These are phyloP conservation scores for Arthrobotrys megalospora DNA, from an alignment of 2,329 filamentous ascomycete genomes.

Conservation along the genomic window DNA sequence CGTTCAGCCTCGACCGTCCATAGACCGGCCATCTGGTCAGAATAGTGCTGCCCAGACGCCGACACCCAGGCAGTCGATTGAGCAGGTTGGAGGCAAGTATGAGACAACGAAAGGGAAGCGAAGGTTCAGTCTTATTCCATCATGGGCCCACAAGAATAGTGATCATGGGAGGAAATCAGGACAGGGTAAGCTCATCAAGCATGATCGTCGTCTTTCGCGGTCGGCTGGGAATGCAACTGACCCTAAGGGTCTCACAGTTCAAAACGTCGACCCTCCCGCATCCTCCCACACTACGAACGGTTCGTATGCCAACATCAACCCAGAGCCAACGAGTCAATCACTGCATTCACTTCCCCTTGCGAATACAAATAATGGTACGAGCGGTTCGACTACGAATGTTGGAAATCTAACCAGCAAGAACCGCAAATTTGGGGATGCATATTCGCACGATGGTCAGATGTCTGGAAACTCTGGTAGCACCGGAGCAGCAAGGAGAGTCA, in stretches of 20 bases:
- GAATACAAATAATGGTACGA: slow-evolving; percentile 69
- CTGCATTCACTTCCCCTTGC: slow-evolving; percentile 48
- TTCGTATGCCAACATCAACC: slow-evolving; percentile 64
- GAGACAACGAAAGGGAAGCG: slow-evolving; percentile 57
- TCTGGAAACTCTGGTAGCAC: slow-evolving; percentile 79
- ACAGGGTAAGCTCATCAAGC: slow-evolving; percentile 61
- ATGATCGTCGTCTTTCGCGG: slow-evolving; percentile 61
- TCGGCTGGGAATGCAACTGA: slow-evolving; percentile 60
- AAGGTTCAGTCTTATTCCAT: slow-evolving; percentile 80
- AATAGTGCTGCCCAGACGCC: slow-evolving; percentile 65
- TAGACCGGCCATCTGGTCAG: slow-evolving; percentile 67
- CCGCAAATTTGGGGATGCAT: slow-evolving; percentile 87
- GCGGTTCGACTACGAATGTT: slow-evolving; percentile 67
- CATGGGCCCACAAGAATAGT: slow-evolving; percentile 66
- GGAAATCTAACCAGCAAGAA: slow-evolving; percentile 83
- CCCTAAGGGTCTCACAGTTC: slow-evolving; percentile 56
- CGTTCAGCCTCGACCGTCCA: slow-evolving; percentile 55
- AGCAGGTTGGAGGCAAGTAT: slow-evolving; percentile 80
- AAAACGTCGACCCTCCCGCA: slow-evolving; percentile 42
- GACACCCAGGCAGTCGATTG: slow-evolving; percentile 77
- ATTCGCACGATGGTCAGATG: slow-evolving; percentile 79
- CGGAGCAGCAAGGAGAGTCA: slow-evolving; percentile 89
- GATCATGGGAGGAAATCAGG: slow-evolving; percentile 59
- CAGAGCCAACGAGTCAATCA: slow-evolving; percentile 65
- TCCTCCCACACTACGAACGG: slow-evolving; percentile 55